Evolutionary conservation across 805 yeast species (phyloP).

Genomic region (Danielia oregonensis): DNA sequence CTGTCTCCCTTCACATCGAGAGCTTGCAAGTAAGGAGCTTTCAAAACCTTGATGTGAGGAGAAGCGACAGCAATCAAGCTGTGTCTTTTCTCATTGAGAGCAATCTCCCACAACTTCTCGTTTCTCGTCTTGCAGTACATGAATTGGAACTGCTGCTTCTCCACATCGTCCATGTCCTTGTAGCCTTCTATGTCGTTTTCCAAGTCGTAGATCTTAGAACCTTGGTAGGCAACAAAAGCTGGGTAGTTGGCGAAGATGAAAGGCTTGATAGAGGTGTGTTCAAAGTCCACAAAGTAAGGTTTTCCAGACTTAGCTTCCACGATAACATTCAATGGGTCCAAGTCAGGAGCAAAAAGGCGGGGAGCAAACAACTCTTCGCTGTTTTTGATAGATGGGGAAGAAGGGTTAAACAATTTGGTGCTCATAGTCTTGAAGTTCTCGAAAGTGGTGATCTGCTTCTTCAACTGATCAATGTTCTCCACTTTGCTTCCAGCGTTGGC

Average conservation of each 20-base stretch:
- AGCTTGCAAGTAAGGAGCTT: conserved; percentile 59
- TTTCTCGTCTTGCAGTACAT: conserved; percentile 89
- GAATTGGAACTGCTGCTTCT: conserved; percentile 77
- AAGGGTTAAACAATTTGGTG: conserved; percentile 54
- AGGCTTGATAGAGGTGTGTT: conserved; percentile 77
- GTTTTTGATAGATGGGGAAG: conserved; percentile 56
- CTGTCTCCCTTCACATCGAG: conserved; percentile 53
- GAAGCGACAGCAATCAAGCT: conserved; percentile 76
- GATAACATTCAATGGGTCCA: conserved; percentile 87
- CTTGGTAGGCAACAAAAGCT: conserved; percentile 78
- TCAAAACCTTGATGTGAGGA: conserved; percentile 75
- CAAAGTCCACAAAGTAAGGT: conserved; percentile 73
- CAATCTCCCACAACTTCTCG: conserved; percentile 82
- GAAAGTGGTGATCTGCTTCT: conserved; percentile 56
- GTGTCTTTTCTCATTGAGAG: conserved; percentile 60
- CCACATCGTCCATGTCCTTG: conserved; percentile 62
- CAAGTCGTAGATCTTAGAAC: conserved; percentile 78
- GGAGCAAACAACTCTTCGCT: conserved; percentile 63
- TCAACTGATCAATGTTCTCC: conserved; percentile 41
- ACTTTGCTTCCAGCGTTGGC: conserved; percentile 48
- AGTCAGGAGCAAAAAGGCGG: conserved; percentile 73
- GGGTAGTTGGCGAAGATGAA: conserved; percentile 77
- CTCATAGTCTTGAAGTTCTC: conserved; percentile 56
- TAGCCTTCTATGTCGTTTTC: conserved; percentile 72
- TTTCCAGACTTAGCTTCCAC: conserved; percentile 30